Percentiles rank a stretch among this genome's conserved stretches.
Conservation (phyloP, 345 rosid species). For the Citrus inodora region DNA sequence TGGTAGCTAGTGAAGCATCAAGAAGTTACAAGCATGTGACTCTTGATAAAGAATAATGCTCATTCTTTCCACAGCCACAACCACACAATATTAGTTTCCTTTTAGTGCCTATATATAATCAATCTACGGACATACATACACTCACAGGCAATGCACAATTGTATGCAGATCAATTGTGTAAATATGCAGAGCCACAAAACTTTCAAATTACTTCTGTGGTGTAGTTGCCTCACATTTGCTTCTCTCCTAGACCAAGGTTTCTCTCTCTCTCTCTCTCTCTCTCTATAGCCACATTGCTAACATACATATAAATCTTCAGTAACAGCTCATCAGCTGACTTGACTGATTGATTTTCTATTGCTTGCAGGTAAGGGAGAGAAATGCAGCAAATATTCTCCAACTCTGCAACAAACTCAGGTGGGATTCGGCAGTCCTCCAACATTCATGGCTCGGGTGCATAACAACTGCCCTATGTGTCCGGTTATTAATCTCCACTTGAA, state of each 20-base stretch:
- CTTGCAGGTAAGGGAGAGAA: constrained; percentile 23
- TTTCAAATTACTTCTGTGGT: constrained; percentile 14
- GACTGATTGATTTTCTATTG: background rate
- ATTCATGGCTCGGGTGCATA: constrained; percentile 25
- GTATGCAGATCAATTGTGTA: background rate
- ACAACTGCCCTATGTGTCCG: constrained; percentile 36
- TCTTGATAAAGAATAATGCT: constrained; percentile 1
- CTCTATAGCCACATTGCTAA: background rate
- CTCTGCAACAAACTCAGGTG: constrained; percentile 24
- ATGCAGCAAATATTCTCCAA: constrained; percentile 21
- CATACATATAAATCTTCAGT: no score
- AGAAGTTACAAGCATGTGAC: constrained; percentile 14
- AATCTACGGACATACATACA: background rate
- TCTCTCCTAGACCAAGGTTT: constrained; percentile 12
- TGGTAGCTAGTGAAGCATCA: background rate
- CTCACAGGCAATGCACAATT: background rate
- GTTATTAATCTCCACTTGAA: constrained; percentile 29
- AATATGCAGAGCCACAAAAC: constrained; percentile 3
- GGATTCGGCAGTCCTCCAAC: constrained; percentile 23
- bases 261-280: constrained; percentile 7
- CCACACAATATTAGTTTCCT: background rate
- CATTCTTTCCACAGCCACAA: constrained; percentile 3
- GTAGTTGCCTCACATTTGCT: constrained; percentile 15
- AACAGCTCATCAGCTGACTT: background rate
- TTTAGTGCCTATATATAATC: background rate